Percentiles rank a stretch among this genome's conserved stretches.
These are phyloP conservation scores for Logfia minima DNA, from an alignment of 129 eudicot genomes.

Conservation along the genomic window DNA sequence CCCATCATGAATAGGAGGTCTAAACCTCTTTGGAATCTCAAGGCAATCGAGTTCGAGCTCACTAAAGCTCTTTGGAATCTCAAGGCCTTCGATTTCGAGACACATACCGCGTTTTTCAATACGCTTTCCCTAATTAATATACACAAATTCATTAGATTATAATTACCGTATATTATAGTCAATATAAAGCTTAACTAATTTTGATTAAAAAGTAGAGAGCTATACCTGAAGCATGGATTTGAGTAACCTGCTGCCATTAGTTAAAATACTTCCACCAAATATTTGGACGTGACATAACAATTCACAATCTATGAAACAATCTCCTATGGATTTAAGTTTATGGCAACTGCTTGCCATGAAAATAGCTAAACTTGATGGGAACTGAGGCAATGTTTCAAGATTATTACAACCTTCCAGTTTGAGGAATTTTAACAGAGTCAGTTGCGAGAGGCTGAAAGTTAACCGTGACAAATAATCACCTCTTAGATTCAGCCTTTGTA, in stretches of 20 bases:
- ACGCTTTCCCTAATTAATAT: background rate
- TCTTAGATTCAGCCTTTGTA: background rate
- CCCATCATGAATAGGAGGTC: background rate
- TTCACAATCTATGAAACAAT: background rate
- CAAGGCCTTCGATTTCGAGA: background rate
- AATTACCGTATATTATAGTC: background rate
- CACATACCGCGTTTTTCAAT: background rate
- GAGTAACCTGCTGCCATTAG: background rate
- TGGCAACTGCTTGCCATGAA: background rate
- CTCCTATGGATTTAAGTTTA: background rate
- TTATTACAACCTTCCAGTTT: background rate
- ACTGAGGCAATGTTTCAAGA: background rate
- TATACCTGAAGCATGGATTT: conserved; percentile 8
- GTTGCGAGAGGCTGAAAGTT: background rate
- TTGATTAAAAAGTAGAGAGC: background rate
- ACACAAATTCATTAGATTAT: background rate
- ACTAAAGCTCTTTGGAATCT: background rate
- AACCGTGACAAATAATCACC: background rate
- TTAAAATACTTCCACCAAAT: background rate
- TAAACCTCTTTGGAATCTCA: background rate
- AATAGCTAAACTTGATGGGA: conserved; percentile 6
- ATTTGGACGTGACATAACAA: background rate
- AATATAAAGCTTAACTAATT: too few relatives aligned
- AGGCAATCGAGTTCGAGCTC: too few relatives aligned
- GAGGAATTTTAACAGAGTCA: background rate